Base-by-base conservation (phyloP, 495 filamentous ascomycete genomes). In the Hyaloscypha variabilis region DNA sequence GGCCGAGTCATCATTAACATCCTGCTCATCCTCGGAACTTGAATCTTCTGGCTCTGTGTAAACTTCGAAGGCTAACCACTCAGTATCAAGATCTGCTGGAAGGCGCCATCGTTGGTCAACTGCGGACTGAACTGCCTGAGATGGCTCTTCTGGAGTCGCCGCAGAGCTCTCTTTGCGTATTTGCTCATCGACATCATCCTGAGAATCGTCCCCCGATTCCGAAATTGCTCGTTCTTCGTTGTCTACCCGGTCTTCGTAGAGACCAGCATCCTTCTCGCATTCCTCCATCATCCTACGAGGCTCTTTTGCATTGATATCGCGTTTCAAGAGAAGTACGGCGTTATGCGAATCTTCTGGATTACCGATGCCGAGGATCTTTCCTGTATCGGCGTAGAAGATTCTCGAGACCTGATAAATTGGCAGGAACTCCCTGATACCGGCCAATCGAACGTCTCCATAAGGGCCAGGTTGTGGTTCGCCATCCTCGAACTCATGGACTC, bases 341-440 rank as follows among this genome's bases (percentile, higher is more conserved):
- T 88, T 96, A 69, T 92, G 96, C 6, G 87, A 87, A 8, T 84
- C 82, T 5, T 87, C 87, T 31, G 92, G 87, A 42, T 83, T 86
- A 36, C 87, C 89, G 63, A 98, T 97, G 63, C 96, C 96, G 36
- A 99, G 83, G 21, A 99, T 94, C 72, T 90, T 91, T 26, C 96
- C 94, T 4, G 95, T 97, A 69, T 97, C 92, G 17, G 95, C 94
- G 69, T 98, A 99, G 76, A 99, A 98, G 26, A 99, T 95, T 70
- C 96, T 98, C 25, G 92, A 91, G 11, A 98, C 87, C 70, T 98
- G 89, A 73, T 96, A 89, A 34, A 99, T 88, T 0, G 96, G 95
- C 6, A 99, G 81, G 29, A 87, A 82, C 69, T 96, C 91, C 31
- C 93, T 82, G 23, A 98, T 88, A 6, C 96, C 96, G 25, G 95